These are phyloP conservation scores for Podospora pseudocomata DNA, from an alignment of 495 filamentous ascomycete species.

Conservation along the genomic window DNA sequence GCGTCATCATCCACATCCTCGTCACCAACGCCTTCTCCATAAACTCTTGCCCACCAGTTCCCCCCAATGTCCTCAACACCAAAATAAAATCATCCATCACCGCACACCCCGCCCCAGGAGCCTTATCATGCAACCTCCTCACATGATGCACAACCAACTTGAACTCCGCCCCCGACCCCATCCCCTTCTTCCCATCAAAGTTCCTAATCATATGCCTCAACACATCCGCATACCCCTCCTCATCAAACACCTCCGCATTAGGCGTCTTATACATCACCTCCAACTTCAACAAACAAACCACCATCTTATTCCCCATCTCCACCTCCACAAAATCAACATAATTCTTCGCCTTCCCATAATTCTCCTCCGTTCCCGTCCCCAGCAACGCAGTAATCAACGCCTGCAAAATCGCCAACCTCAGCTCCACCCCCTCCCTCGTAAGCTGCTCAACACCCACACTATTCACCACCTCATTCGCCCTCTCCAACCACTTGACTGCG, in stretches of 20 bases:
- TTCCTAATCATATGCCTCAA: slow-evolving; percentile 54
- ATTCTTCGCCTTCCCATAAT: slow-evolving; percentile 51
- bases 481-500: slow-evolving; percentile 71
- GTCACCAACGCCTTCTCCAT: slow-evolving; percentile 62
- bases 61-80: slow-evolving; percentile 39
- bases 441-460: slow-evolving; percentile 52
- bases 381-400: slow-evolving; percentile 55
- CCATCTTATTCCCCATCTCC: slow-evolving; percentile 57
- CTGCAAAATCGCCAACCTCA: slow-evolving; percentile 64
- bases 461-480: slow-evolving; percentile 59
- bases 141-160: slow-evolving; percentile 68
- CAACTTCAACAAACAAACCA: slow-evolving; percentile 66
- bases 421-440: slow-evolving; percentile 58
- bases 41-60: slow-evolving; percentile 43
- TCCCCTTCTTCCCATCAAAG: slow-evolving; percentile 38
- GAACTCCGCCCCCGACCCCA: slow-evolving; percentile 55
- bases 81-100: slow-evolving; percentile 59
- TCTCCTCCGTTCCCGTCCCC: slow-evolving; percentile 41
- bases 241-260: slow-evolving; percentile 44
- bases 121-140: slow-evolving; percentile 58
- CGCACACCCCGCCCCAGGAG: slow-evolving; percentile 47
- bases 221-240: slow-evolving; percentile 47
- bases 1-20: slow-evolving; percentile 56
- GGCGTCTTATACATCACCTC: slow-evolving; percentile 54
- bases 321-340: slow-evolving; percentile 56